These are phyloP conservation scores for Eucommia ulmoides DNA, from an alignment of 257 asterid genomes.

Conservation along the genomic window DNA sequence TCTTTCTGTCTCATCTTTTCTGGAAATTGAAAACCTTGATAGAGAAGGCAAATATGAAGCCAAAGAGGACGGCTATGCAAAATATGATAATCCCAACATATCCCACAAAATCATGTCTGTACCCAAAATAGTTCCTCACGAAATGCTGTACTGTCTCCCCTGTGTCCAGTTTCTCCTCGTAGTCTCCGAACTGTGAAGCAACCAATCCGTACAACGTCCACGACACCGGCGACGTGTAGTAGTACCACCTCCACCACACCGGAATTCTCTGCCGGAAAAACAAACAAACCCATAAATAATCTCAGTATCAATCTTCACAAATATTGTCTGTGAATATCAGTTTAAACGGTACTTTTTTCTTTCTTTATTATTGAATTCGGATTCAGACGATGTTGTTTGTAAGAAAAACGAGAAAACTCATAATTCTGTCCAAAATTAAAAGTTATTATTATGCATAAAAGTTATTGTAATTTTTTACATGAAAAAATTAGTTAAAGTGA, in stretches of 20 bases:
- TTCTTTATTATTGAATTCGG: too few relatives aligned
- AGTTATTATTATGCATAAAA: too few relatives aligned
- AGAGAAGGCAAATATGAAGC: background rate
- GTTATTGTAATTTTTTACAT: too few relatives aligned
- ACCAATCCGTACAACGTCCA: conserved; percentile 1
- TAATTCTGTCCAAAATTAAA: too few relatives aligned
- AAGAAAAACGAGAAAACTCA: too few relatives aligned
- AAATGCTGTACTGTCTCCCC: background rate
- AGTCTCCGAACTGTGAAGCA: conserved; percentile 1
- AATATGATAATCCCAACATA: background rate
- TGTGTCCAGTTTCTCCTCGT: background rate
- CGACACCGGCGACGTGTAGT: background rate
- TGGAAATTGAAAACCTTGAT: conserved; percentile 2
- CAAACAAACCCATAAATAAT: background rate
- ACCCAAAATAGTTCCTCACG: background rate
- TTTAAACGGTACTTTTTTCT: too few relatives aligned
- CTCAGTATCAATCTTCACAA: too few relatives aligned
- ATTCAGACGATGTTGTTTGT: too few relatives aligned
- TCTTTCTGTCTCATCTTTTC: conserved; percentile 1
- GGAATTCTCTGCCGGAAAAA: background rate
- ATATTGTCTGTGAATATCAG: too few relatives aligned
- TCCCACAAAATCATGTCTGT: background rate
- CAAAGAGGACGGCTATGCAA: background rate
- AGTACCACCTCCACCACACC: conserved; percentile 3
- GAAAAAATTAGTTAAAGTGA: too few relatives aligned